Percentiles rank a stretch among this genome's conserved stretches.
Conservation (phyloP, 306 rosid species). For the Pueraria montana region DNA sequence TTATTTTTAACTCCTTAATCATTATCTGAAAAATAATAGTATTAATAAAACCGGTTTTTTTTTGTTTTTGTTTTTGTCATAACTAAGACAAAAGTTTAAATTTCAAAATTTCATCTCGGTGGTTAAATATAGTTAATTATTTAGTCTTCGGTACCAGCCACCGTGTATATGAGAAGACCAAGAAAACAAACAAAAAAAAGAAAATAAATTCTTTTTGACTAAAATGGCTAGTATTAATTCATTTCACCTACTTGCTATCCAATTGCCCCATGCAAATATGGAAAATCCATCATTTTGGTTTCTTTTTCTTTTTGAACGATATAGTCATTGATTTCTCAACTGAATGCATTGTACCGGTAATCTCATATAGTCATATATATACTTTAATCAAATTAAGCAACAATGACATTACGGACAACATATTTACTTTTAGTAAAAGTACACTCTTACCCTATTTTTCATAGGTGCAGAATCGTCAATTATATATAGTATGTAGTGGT, state of each 20-base stretch:
- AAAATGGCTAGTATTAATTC: slow-evolving; percentile 31
- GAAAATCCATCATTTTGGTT: slow-evolving; percentile 36
- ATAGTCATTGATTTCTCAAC: not conserved
- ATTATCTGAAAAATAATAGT: too few relatives aligned
- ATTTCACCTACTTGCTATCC: slow-evolving; percentile 27
- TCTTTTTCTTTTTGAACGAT: not conserved
- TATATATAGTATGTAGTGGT: not conserved
- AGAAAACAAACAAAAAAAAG: not conserved
- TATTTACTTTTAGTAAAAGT: not conserved
- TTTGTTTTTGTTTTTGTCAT: not conserved
- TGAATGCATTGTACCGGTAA: slow-evolving; percentile 18
- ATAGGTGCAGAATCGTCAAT: not conserved
- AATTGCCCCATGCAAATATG: slow-evolving; percentile 36
- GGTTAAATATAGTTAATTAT: not conserved
- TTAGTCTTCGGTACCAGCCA: not conserved
- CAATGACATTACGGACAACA: slow-evolving; percentile 1
- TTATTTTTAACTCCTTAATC: too few relatives aligned
- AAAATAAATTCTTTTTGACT: not conserved
- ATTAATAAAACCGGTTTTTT: not conserved
- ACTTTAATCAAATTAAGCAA: slow-evolving; percentile 8
- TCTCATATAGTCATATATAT: not conserved
- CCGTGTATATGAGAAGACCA: not conserved
- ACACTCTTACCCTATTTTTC: not conserved
- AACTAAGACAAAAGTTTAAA: not conserved
- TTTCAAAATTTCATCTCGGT: not conserved